A percentile compares a stretch with the other conserved stretches of the same genome.
phyloP scores from a whole-genome alignment of 2,329 filamentous ascomycete species.

The Monilinia fructigena region DNA sequence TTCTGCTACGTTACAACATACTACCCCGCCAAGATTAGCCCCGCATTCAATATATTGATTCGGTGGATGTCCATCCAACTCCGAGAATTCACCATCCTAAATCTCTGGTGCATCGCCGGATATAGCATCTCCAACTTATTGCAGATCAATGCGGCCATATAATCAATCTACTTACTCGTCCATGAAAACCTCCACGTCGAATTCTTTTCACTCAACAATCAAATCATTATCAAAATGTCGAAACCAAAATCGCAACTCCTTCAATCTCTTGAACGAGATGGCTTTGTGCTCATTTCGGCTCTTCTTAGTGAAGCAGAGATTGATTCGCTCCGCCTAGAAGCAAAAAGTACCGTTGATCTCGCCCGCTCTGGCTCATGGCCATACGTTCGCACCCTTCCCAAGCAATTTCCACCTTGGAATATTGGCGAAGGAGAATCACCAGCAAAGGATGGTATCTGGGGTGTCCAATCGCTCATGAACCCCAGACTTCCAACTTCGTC shows the following conservation, averaged over 20 bases:
- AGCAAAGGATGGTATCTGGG: conserved; percentile 71
- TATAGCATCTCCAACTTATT: conserved; percentile 1
- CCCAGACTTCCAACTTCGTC: conserved; percentile 62
- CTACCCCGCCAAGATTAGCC: conserved; percentile 11
- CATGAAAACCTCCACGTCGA: neutral
- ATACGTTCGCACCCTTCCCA: conserved; percentile 77
- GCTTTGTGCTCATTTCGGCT: conserved; percentile 71
- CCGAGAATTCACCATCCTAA: conserved; percentile 7
- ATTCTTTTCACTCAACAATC: neutral
- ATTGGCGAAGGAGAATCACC: conserved; percentile 33
- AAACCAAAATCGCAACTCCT: conserved; percentile 31
- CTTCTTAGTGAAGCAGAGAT: conserved; percentile 60
- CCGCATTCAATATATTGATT: conserved; percentile 9
- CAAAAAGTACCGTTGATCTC: conserved; percentile 54
- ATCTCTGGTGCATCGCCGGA: conserved; percentile 4
- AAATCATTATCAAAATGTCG: conserved; percentile 24
- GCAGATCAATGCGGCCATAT: neutral
- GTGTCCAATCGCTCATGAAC: conserved; percentile 81
- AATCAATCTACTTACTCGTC: neutral
- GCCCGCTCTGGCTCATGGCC: conserved; percentile 76
- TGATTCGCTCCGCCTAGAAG: conserved; percentile 57
- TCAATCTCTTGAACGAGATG: conserved; percentile 60
- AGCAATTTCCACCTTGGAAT: conserved; percentile 90
- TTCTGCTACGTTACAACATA: conserved; percentile 9
- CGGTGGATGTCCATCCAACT: conserved; percentile 4